These are phyloP conservation scores for Pseudogymnoascus sp. DNA, from an alignment of 2,329 filamentous ascomycete species.

Conservation along the genomic window DNA sequence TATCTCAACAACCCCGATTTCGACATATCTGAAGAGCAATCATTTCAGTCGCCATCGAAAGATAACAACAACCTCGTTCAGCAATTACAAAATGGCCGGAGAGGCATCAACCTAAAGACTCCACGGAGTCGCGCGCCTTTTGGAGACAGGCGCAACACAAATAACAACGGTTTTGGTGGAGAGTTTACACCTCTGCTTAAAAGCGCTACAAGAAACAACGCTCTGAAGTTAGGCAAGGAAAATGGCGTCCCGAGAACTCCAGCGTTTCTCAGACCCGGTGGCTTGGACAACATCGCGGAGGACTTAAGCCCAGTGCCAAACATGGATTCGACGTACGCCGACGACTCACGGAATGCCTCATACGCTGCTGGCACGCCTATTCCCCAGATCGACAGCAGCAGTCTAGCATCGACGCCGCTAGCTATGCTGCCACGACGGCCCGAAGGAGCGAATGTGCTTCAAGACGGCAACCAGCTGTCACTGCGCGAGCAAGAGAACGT, in stretches of 20 bases:
- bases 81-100: constrained; percentile 60
- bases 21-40: constrained; percentile 79
- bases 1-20: constrained; percentile 67
- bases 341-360: constrained; percentile 54
- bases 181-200: constrained; percentile 96
- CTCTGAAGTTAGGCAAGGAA: constrained; percentile 55
- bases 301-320: constrained; percentile 67
- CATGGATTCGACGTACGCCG: constrained; percentile 64
- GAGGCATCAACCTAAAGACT: constrained; percentile 57
- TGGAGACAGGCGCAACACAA: constrained; percentile 63
- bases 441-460: constrained; percentile 59
- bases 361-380: constrained; percentile 64
- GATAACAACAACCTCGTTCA: constrained; percentile 68
- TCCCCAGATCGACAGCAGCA: constrained; percentile 70
- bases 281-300: constrained; percentile 55
- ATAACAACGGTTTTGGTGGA: constrained; percentile 48
- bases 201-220: constrained; percentile 65
- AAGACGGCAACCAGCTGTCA: constrained; percentile 84
- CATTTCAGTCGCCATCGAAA: constrained; percentile 74
- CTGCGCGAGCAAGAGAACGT: constrained; percentile 91
- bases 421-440: constrained; percentile 57
- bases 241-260: constrained; percentile 61
- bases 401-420: constrained; percentile 74
- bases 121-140: constrained; percentile 64
- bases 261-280: constrained; percentile 51